A percentile compares a stretch with the other conserved stretches of the same genome.
phyloP scores from a whole-genome alignment of 2,329 filamentous ascomycete species.

The Plenodomus lindquistii region DNA sequence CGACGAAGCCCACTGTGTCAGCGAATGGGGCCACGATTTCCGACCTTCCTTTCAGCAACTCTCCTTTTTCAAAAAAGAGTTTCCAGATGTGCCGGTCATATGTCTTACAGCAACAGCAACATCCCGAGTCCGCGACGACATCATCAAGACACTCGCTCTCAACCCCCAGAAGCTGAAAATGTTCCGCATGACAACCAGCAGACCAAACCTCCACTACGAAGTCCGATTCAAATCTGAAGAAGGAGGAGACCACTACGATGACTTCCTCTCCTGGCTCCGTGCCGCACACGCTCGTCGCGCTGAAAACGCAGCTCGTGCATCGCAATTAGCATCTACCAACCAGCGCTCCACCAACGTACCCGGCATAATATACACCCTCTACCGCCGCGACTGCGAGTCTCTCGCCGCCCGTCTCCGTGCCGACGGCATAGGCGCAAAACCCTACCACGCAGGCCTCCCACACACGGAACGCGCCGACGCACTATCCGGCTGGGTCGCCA shows the following conservation, averaged over 20 bases:
- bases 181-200: conserved; percentile 82
- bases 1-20: conserved; percentile 96
- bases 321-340: conserved; percentile 58
- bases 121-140: conserved; percentile 75
- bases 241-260: conserved; percentile 67
- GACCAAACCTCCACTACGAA: conserved; percentile 88
- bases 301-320: conserved; percentile 58
- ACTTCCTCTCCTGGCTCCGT: conserved; percentile 78
- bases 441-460: conserved; percentile 72
- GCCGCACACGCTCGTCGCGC: conserved; percentile 71
- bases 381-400: conserved; percentile 72
- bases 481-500: conserved; percentile 71
- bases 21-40: conserved; percentile 98
- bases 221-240: conserved; percentile 81
- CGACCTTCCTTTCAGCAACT: conserved; percentile 88
- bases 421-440: conserved; percentile 72
- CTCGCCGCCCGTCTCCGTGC: conserved; percentile 67
- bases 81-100: conserved; percentile 86
- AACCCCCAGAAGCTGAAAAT: conserved; percentile 65
- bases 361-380: conserved; percentile 80
- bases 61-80: conserved; percentile 80
- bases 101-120: conserved; percentile 93
- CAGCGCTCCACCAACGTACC: conserved; percentile 66
- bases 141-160: conserved; percentile 74
- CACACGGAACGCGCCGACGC: conserved; percentile 71